phyloP scores from a whole-genome alignment of 164 flowering plant species.

The Stephania japonica region DNA sequence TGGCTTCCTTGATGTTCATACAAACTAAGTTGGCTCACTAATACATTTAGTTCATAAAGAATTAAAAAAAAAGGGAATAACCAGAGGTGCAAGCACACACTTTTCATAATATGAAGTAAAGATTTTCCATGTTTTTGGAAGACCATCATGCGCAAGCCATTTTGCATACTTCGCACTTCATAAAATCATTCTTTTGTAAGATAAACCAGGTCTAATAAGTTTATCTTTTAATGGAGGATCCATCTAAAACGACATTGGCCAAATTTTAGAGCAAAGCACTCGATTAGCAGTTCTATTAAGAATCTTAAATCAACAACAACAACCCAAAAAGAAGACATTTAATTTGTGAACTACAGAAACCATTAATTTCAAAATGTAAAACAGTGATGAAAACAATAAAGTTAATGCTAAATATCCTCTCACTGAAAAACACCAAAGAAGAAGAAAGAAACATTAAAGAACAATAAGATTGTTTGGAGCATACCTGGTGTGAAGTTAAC shows the following conservation, averaged over 20 bases:
- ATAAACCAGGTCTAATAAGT: neutral
- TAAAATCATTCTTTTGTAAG: neutral
- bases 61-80: neutral
- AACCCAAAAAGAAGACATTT: neutral
- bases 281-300: neutral
- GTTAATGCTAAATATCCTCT: neutral
- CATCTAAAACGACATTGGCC: neutral
- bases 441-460: neutral
- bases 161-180: neutral
- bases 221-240: neutral
- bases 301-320: neutral
- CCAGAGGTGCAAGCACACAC: neutral
- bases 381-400: neutral
- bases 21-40: neutral
- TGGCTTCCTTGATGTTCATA: neutral
- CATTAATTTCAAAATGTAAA: neutral
- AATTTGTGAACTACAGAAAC: neutral
- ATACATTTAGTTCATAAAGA: neutral
- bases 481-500: slow-evolving; percentile 83
- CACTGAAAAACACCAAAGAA: neutral
- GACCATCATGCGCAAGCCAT: neutral
- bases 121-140: neutral
- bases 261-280: neutral
- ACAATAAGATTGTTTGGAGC: slow-evolving; percentile 6
- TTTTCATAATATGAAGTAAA: neutral